Conservation (phyloP, 345 rosid genomes). For the Syzygium aromaticum region DNA sequence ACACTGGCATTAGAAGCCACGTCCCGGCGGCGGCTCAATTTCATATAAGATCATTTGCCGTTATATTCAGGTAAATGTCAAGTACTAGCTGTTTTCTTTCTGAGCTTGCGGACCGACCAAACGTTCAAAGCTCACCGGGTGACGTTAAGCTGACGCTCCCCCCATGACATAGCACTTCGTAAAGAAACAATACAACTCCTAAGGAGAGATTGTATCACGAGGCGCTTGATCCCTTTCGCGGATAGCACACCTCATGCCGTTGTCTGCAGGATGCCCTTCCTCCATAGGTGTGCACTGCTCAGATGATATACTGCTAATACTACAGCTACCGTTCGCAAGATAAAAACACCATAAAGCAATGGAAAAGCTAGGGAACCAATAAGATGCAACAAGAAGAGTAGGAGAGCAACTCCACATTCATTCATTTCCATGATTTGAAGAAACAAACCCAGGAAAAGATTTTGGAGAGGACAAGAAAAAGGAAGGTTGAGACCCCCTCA, state of each 20-base stretch:
- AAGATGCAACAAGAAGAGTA: background rate
- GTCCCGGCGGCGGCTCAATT: background rate
- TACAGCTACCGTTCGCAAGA: background rate
- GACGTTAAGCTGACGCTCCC: background rate
- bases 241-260: rapidly evolving
- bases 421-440: background rate
- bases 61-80: background rate
- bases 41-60: background rate
- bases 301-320: background rate
- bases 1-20: too few relatives aligned
- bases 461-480: background rate
- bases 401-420: background rate
- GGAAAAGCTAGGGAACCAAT: background rate
- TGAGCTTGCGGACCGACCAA: background rate
- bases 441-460: background rate
- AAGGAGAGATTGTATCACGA: too few relatives aligned
- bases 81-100: background rate
- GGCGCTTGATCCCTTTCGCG: background rate
- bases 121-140: background rate
- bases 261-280: rapidly evolving
- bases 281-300: background rate
- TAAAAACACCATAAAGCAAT: background rate
- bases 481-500: background rate
- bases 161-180: background rate
- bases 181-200: background rate